phyloP scores from a whole-genome alignment of 2,329 filamentous ascomycete species.

The Diaporthe sp. region DNA sequence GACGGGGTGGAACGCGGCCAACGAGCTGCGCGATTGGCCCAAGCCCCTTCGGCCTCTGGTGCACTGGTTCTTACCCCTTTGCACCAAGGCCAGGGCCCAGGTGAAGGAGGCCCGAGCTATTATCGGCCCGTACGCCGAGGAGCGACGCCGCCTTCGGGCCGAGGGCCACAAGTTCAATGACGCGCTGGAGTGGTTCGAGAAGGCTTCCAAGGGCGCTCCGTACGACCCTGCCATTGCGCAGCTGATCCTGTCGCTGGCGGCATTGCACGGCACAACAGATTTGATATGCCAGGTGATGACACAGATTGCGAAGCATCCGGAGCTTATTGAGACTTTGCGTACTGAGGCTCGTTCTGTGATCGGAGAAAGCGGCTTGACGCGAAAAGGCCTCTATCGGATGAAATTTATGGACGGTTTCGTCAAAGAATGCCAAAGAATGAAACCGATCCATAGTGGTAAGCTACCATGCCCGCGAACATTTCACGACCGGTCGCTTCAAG shows the following conservation, averaged over 20 bases:
- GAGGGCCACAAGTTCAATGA: conserved; percentile 34
- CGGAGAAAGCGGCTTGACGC: conserved; percentile 46
- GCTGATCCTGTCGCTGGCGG: conserved; percentile 49
- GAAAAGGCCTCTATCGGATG: conserved; percentile 49
- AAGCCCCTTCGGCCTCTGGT: conserved; percentile 49
- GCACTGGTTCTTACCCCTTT: too few relatives aligned
- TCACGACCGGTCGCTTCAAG: not conserved
- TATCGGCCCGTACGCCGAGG: conserved; percentile 45
- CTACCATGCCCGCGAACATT: not conserved
- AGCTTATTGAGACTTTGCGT: conserved; percentile 51
- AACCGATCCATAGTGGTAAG: conserved; percentile 11
- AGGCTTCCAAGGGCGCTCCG: conserved; percentile 41
- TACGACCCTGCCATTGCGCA: conserved; percentile 48
- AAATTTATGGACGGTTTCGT: conserved; percentile 53
- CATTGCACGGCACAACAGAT: conserved; percentile 55
- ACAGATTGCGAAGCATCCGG: conserved; percentile 51
- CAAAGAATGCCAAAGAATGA: conserved; percentile 50
- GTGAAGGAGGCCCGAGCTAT: conserved; percentile 50
- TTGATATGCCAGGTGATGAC: conserved; percentile 48
- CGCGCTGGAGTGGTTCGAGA: conserved; percentile 52
- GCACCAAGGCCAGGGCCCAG: too few relatives aligned
- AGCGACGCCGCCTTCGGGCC: conserved; percentile 47
- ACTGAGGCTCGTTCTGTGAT: conserved; percentile 52
- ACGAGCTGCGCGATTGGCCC: conserved; percentile 53
- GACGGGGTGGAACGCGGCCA: conserved; percentile 48